Base-by-base conservation (phyloP, 2,329 filamentous ascomycete genomes). In the Exophiala alcalophila region DNA sequence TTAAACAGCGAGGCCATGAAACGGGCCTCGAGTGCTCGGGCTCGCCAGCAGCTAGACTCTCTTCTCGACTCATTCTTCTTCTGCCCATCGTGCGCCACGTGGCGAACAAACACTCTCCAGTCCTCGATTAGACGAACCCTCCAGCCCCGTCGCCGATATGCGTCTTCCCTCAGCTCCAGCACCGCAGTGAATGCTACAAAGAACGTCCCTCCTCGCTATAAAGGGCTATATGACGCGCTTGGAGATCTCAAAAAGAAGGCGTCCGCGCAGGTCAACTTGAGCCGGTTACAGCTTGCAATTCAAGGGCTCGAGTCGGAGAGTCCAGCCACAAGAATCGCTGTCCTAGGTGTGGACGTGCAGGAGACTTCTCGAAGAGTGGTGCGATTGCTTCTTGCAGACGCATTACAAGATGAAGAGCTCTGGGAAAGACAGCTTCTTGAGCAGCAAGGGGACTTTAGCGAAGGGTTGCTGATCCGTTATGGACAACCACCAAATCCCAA, bases 361-460 rank as follows among this genome's bases (percentile, higher is more conserved):
- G 58, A 61, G 14, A 69, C 71, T 32, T 75, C 78, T 28, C 69
- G 73, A 50, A 72, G 67, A 50, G 70, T 96, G 6, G 73, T 89
- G 31, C 77, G 81, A 28, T 68, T 90, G 24, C 65, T 88, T 9
- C 68, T 89, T 2, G 81, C 83, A 2, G 85, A 90, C 61, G 83
- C 85, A 4, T 64, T 90, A 52, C 72, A 72, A 25, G 65, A 74
- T 4, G 73, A 78, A 51, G 73, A 80, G 52, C 63, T 71, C 18
- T 90, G 85, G 85, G 85, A 90, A 63, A 68, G 69, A 57, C 68
- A 79, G 44, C 61, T 89, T 46, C 71, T 75, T 21, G 55, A 57
- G 9, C 59, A 61, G 9, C 70, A 75, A 47, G 71, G 76, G 51
- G 61, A 59, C 44, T 62, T 69, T 19, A 61, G 66, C 20, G 71